phyloP scores from a whole-genome alignment of 1,284 basidiomycete species.

The Malassezia psittaci region DNA sequence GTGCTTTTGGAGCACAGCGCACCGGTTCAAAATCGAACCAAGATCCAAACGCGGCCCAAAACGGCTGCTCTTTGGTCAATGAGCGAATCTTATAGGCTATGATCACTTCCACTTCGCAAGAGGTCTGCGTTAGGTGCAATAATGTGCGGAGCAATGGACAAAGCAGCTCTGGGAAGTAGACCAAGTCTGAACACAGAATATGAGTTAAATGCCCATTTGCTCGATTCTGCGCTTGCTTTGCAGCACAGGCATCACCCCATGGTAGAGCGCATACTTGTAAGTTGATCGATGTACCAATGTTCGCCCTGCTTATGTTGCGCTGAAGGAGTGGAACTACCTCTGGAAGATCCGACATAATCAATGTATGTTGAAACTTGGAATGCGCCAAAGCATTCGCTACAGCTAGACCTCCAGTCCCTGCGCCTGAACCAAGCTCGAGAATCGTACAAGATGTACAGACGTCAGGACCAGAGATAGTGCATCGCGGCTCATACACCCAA shows the following conservation, averaged over 20 bases:
- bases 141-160: slow-evolving; percentile 38
- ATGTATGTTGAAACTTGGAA: not conserved
- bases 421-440: slow-evolving; percentile 43
- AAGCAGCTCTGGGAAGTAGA: slow-evolving; percentile 45
- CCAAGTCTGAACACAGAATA: slow-evolving; percentile 42
- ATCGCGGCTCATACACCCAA: slow-evolving; percentile 33
- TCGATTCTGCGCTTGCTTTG: slow-evolving; percentile 13
- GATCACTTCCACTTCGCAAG: slow-evolving; percentile 23
- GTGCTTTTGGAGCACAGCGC: slow-evolving; percentile 14
- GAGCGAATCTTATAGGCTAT: slow-evolving; percentile 62
- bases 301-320: slow-evolving; percentile 22
- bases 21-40: slow-evolving; percentile 68
- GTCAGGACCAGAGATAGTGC: slow-evolving; percentile 20
- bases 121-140: slow-evolving; percentile 23
- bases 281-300: not conserved
- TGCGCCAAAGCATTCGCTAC: slow-evolving; percentile 24
- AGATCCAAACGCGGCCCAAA: slow-evolving; percentile 69
- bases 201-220: slow-evolving; percentile 24
- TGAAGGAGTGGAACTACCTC: slow-evolving; percentile 39
- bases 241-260: slow-evolving; percentile 32
- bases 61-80: slow-evolving; percentile 63
- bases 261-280: slow-evolving; percentile 24
- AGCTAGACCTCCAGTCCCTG: slow-evolving; percentile 37
- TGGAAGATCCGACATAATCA: slow-evolving; percentile 40
- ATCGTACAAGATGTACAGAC: slow-evolving; percentile 2